These are phyloP conservation scores for Serendipita indica DNA, from an alignment of 768 basidiomycete species.

Conservation along the genomic window DNA sequence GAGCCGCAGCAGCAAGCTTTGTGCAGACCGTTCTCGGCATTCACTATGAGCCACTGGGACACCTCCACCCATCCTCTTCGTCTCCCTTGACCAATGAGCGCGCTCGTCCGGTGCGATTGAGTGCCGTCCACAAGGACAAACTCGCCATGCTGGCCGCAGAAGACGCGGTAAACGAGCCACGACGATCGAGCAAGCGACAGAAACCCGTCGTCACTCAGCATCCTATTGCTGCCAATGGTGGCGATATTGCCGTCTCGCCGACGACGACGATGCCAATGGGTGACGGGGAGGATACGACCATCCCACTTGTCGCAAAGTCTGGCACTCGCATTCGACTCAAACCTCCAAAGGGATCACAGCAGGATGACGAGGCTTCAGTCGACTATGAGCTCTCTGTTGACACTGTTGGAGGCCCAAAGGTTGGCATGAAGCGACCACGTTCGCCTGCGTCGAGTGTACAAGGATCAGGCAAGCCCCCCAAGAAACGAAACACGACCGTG, in stretches of 20 bases:
- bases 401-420: not conserved
- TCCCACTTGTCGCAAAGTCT: not conserved
- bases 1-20: not conserved
- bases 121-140: not conserved
- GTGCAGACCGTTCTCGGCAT: not conserved
- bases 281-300: not conserved
- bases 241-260: not conserved
- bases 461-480: not conserved
- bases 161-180: not conserved
- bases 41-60: slow-evolving; percentile 1
- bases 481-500: not conserved
- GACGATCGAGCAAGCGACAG: not conserved
- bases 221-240: not conserved
- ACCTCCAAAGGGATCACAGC: not conserved
- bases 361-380: not conserved
- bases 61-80: not conserved
- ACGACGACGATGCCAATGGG: not conserved
- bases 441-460: slow-evolving; percentile 3
- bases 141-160: not conserved
- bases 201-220: not conserved
- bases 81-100: not conserved
- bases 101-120: slow-evolving; percentile 2
- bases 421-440: not conserved
- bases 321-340: slow-evolving; percentile 6
- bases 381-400: not conserved